Conservation (phyloP, 306 rosid species). For the Dryas alaskensis region DNA sequence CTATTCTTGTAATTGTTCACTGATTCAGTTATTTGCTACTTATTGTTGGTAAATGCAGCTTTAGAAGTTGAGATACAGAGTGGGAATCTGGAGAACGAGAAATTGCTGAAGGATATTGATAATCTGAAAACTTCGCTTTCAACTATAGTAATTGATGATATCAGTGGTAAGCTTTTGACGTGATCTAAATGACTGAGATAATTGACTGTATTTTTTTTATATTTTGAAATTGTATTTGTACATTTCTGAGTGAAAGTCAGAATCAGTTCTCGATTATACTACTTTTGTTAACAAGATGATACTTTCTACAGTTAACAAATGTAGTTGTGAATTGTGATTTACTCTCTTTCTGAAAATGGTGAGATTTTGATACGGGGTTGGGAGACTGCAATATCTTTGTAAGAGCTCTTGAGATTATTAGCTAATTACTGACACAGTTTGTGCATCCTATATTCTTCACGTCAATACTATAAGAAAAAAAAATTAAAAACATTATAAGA, state of each 20-base stretch:
- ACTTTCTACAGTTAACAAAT: not conserved
- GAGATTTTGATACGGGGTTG: too few species aligned
- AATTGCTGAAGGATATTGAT: slow-evolving; percentile 52
- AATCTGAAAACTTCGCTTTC: slow-evolving; percentile 50
- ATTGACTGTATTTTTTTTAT: not conserved
- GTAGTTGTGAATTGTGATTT: too few species aligned
- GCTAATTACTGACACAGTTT: too few species aligned
- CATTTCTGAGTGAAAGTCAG: not conserved
- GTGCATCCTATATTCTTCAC: too few species aligned
- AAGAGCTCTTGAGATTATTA: too few species aligned
- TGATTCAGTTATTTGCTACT: not conserved
- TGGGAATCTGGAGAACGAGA: slow-evolving; percentile 53
- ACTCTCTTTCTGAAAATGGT: too few species aligned
- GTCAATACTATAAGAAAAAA: too few species aligned
- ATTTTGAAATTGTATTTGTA: not conserved
- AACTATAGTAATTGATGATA: slow-evolving; percentile 39
- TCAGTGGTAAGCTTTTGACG: slow-evolving; percentile 30
- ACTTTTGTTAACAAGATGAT: not conserved
- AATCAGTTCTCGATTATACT: not conserved
- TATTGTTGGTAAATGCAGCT: slow-evolving; percentile 40
- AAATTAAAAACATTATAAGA: too few species aligned
- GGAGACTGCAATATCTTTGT: too few species aligned
- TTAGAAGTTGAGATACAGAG: slow-evolving; percentile 47
- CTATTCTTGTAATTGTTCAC: not conserved
- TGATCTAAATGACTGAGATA: not conserved